Base-by-base conservation (phyloP, 768 basidiomycete genomes). In the Pleurotus tuber-regium region DNA sequence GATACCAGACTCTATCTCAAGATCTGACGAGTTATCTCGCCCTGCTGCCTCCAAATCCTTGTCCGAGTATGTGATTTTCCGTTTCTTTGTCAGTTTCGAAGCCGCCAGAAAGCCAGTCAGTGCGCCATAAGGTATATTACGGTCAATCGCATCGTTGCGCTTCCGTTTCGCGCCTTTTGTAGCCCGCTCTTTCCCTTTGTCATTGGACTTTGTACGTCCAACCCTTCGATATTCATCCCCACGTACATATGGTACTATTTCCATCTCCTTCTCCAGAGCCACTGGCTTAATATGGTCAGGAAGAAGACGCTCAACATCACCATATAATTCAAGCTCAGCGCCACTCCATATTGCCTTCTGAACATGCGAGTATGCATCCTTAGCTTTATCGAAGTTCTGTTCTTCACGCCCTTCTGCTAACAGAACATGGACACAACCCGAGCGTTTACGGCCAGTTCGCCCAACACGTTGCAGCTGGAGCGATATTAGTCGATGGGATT, bases 361-460 rank as follows among this genome's bases (percentile, higher is more conserved):
- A 2, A 98, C 90, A 59, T 91, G 85, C 55, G 84, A 81, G 69
- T 99, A 96, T 2, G 82, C 83, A 35, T 79, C 83, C 59, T 92
- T 84, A 0, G 97, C 94, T 57, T 86, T 89, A 47, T 89, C 86
- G 75, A 94, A 89, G 60, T 97, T 96, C 42, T 74, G 63, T 60
- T 98, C 94, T 69, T 99, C 97, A 19, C 95, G 86, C 25, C 84
- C 83, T 66, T 96, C 89, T 4, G 94, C 84, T 57, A 98, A 84
- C 16, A 99, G 75, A 9, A 95, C 89, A 61, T 95, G 89, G n/a
- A 99, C 89, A 40, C 79, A 71, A 7, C 97, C 97, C 39, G 84
- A 81, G 29, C 92, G 83, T 67, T 94, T 94, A 41, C 97, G 89
- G 10, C 97, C 97, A 0, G 97, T 98, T 49, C 97, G 80, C 43